Conservation (phyloP, 1,284 basidiomycete genomes). For the Cutaneotrichosporon sp. region DNA sequence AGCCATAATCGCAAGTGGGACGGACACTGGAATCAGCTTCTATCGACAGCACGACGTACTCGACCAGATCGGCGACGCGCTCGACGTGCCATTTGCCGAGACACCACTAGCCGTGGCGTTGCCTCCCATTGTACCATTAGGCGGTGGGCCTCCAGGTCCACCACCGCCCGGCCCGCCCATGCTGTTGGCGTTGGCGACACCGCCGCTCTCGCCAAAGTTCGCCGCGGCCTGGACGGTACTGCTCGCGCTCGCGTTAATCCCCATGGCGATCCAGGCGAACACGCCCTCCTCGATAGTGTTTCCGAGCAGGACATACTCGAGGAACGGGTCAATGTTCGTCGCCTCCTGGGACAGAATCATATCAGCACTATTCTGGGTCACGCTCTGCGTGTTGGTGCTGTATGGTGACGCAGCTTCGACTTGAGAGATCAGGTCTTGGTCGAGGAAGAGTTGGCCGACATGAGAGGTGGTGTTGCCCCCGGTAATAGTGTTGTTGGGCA, state of each 20-base stretch:
- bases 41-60: not conserved
- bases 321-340: conserved; percentile 26
- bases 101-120: not conserved
- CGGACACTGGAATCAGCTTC: not conserved
- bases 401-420: conserved; percentile 52
- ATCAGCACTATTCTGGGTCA: conserved; percentile 23
- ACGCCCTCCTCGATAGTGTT: conserved; percentile 26
- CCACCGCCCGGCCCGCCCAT: conserved; percentile 1
- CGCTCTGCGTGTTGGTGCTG: conserved; percentile 38
- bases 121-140: not conserved
- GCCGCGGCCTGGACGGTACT: conserved; percentile 17
- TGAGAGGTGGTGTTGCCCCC: conserved; percentile 45
- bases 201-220: conserved; percentile 19
- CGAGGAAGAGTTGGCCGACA: conserved; percentile 56
- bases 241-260: conserved; percentile 21
- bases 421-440: conserved; percentile 51
- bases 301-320: conserved; percentile 29
- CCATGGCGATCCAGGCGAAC: conserved; percentile 30
- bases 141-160: not conserved
- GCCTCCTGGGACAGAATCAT: conserved; percentile 22
- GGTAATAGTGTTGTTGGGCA: conserved; percentile 45
- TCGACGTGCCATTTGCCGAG: not conserved
- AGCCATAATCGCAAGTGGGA: not conserved
- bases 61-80: not conserved
- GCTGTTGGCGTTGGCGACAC: conserved; percentile 18